Evolutionary conservation across 2,329 filamentous ascomycete genomes (phyloP), one percentile per base, ranked within the genome.

Genomic region (Byssochlamys sp.): DNA sequence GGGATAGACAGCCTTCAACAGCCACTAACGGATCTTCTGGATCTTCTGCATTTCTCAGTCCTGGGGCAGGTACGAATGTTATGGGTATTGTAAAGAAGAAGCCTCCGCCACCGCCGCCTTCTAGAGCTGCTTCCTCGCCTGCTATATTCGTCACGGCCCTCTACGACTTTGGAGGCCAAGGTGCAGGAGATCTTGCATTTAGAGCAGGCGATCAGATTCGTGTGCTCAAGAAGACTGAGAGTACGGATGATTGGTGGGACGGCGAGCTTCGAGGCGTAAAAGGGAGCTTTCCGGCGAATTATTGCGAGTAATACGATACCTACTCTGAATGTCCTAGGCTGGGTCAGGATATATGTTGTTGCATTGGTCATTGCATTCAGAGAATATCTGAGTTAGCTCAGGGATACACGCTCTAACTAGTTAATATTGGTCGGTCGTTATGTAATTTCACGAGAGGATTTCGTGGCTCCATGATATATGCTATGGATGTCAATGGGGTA

Each of bases 231-330:
- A 90, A 87, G 76, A 94, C 90, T 2, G 81, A 84, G 5, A 90
- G 86, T 60, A 86, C 84, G 25, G 87, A 94, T 73, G 90, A 94
- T 69, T 95, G 90, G 89, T 95, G 90, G 90, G 83, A 89, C 60
- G 90, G 90, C 11, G 89, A 94, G 71, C 62, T 91, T 12, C 77
- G 78, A 48, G 89, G 89, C 0, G 71, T 77, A 27, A 81, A 79
- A 67, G 90, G 90, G 2, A 85, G 78, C 63, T 95, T 95, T 69
- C 90, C 90, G 0, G 90, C 90, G 5, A 95, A 95, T 72, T 95
- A 95, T 73, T 89, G 87, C 67, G 80, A 81, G 64, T 70, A 54
- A 65, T 7, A 14, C n/a, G n/a, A n/a, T 19, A 39, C n/a, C 14
- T 19, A n/a, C 14, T 19, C 7, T n/a, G 14, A 24, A 45, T 45